Conservation (phyloP, 805 yeast genomes). For the Cyberlindnera bimundalis region DNA sequence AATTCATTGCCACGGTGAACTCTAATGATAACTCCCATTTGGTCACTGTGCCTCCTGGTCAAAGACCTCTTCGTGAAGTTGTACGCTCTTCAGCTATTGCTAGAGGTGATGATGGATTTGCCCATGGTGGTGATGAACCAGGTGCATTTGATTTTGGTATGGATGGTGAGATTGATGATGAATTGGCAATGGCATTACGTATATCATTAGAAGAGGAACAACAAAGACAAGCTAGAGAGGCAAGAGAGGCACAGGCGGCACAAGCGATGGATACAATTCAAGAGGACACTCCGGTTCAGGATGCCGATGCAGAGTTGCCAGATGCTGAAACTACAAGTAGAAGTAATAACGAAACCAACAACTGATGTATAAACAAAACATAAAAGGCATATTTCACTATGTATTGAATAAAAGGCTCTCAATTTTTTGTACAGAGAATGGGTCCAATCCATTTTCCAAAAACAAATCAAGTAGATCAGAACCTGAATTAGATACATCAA, state of each 20-base stretch:
- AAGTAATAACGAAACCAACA: background rate
- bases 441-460: conserved; percentile 8
- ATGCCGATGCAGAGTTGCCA: too few species aligned
- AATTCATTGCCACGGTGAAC: conserved; percentile 70
- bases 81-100: conserved; percentile 75
- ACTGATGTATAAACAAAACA: background rate
- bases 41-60: conserved; percentile 85
- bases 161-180: conserved; percentile 95
- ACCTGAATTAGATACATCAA: background rate
- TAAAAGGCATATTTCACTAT: background rate
- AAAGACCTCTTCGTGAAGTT: conserved; percentile 77
- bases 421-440: conserved; percentile 10
- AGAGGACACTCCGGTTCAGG: conserved; percentile 6
- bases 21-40: conserved; percentile 74
- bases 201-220: conserved; percentile 93
- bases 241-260: conserved; percentile 7
- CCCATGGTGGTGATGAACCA: conserved; percentile 41
- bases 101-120: conserved; percentile 50
- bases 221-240: conserved; percentile 79
- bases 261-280: conserved; percentile 14
- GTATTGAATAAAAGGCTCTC: conserved; percentile 6
- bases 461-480: conserved; percentile 5
- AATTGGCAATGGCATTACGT: conserved; percentile 91
- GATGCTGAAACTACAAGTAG: background rate
- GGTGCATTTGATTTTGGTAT: conserved; percentile 63